Base-by-base conservation (phyloP, 1,139 yeast species). In the Candida smagusa region DNA sequence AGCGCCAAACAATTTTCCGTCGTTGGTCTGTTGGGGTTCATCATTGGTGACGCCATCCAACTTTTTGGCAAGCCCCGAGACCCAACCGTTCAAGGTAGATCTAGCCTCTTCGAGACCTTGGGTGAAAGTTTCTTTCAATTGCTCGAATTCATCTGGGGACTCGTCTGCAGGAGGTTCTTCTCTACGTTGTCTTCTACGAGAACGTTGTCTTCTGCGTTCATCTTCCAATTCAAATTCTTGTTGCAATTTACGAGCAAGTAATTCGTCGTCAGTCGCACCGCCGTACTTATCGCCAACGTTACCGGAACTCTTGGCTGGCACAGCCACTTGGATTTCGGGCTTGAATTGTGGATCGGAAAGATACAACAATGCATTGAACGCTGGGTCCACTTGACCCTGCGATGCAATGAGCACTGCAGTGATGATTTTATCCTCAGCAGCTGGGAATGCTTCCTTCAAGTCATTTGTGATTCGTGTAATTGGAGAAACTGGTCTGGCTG, bases 21-120 rank as follows among this genome's bases (percentile, higher is more conserved):
- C 48, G 38, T 36, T 41, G 26, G 26, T 36, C 28, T 39, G 40
- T 24, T 36, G 39, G 30, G 40, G 34, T 12, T 43, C 42, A n/a
- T 44, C 37, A 27, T 36, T 44, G 5, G 31, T 34, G 6, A 16
- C 26, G n/a, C 50, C 48, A 33, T 52, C 54, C 43, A 84, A 67
- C 52, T 74, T 77, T 65, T 79, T 80, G 32, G 83, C 76, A 42
- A 88, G 58, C 16, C 84, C 88, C 48, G 79, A 78, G 42, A 90
- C 84, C 95, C 97, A 89, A 21, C 81, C 77, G 47, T 85, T 82
- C 41, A 92, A 79, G 37, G 85, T 84, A 33, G 78, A 72, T 43
- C 83, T 78, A 1, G 97, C 92, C 52, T 89, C 97, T 53, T 83
- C 90, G 37, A 89, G 72, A 22, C 95, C 94, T 54, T 83, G 84